Conservation (phyloP, 257 asterid species). For the Galeopsis tetrahit region DNA sequence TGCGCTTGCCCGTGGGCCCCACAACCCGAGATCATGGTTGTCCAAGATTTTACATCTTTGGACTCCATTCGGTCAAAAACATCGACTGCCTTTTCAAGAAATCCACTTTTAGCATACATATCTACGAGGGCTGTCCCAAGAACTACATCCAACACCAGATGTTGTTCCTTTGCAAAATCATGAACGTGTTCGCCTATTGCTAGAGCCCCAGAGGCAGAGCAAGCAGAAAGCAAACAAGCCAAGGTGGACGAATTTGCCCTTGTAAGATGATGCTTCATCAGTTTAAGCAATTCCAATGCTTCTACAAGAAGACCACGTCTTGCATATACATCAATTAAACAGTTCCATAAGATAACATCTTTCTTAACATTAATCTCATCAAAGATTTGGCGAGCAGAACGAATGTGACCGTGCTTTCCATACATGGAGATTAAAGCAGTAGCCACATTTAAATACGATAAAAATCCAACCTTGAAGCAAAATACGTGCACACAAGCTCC, state of each 20-base stretch:
- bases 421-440: constrained; percentile 63
- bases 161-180: constrained; percentile 40
- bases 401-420: constrained; percentile 45
- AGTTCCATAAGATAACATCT: constrained; percentile 72
- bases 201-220: constrained; percentile 52
- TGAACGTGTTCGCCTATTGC: constrained; percentile 43
- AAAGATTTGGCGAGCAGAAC: constrained; percentile 46
- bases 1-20: constrained; percentile 58
- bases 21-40: constrained; percentile 59
- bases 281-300: constrained; percentile 43
- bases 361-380: constrained; percentile 48
- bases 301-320: constrained; percentile 49
- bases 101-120: constrained; percentile 66
- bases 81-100: constrained; percentile 52
- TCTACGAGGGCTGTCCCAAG: constrained; percentile 61
- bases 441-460: constrained; percentile 41
- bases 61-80: constrained; percentile 45
- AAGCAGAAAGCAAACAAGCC: constrained; percentile 58
- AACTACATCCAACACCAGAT: constrained; percentile 49
- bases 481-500: constrained; percentile 49
- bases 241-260: constrained; percentile 61
- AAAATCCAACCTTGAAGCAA: constrained; percentile 62
- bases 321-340: constrained; percentile 67
- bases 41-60: constrained; percentile 66
- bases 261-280: constrained; percentile 44